Evolutionary conservation across 345 rosid genomes (phyloP).

Genomic region (Erysimum cheiranthoides): DNA sequence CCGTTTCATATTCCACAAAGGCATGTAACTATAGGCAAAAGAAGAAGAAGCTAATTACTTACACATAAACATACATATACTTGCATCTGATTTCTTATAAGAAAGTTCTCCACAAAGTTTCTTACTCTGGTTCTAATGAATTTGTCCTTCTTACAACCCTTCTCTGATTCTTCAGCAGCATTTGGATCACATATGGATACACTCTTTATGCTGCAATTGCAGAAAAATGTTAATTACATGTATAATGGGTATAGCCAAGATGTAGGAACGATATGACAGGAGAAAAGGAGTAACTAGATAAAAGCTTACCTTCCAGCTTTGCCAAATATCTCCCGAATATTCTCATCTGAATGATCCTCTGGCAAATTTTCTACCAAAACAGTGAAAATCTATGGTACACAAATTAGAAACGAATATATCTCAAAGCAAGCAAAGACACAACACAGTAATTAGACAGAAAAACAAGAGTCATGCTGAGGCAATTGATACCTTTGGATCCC

Average conservation of each 20-base stretch:
- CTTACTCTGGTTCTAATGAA: conserved; percentile 68
- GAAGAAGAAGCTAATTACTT: conserved; percentile 22
- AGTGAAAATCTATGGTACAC: conserved; percentile 63
- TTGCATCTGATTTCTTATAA: not conserved
- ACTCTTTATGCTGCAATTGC: conserved; percentile 60
- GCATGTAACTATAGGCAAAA: conserved; percentile 71
- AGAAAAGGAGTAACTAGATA: not conserved
- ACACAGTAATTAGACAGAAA: not conserved
- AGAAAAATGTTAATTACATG: conserved; percentile 8
- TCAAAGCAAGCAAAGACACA: conserved; percentile 4
- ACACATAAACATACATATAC: not conserved
- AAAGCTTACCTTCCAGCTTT: conserved; percentile 76
- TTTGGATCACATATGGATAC: conserved; percentile 64
- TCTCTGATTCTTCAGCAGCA: conserved; percentile 63
- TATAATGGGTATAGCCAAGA: conserved; percentile 25
- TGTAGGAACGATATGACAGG: conserved; percentile 1
- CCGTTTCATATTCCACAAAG: conserved; percentile 80
- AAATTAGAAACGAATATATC: conserved; percentile 39
- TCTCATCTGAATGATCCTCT: conserved; percentile 78
- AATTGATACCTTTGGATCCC: conserved; percentile 76
- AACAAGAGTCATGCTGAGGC: conserved; percentile 23
- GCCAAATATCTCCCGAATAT: conserved; percentile 65
- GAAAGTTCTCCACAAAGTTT: conserved; percentile 23
- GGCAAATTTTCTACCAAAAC: conserved; percentile 97
- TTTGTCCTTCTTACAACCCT: conserved; percentile 58